Conservation (phyloP, 2,329 filamentous ascomycete genomes). For the Fusarium beomiforme region DNA sequence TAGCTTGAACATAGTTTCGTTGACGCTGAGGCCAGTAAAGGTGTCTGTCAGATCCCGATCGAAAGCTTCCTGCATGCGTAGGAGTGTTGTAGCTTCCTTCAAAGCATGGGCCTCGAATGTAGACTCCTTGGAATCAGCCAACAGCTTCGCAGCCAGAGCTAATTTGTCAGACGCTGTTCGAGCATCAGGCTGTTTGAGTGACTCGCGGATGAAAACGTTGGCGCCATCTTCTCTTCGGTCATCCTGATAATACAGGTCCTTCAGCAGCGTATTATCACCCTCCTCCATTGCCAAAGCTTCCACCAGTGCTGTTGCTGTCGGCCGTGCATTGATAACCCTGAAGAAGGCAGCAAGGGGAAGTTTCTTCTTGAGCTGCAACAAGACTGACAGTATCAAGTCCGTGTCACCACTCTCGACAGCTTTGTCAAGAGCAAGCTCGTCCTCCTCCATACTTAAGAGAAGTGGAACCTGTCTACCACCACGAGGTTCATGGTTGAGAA, state of each 20-base stretch:
- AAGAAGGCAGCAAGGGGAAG: slow-evolving; percentile 92
- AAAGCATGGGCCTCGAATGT: slow-evolving; percentile 78
- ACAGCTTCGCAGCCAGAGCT: slow-evolving; percentile 82
- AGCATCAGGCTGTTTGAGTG: slow-evolving; percentile 76
- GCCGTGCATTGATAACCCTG: slow-evolving; percentile 85
- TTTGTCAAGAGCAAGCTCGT: slow-evolving; percentile 94
- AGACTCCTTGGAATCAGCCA: slow-evolving; percentile 84
- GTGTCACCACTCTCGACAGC: slow-evolving; percentile 96
- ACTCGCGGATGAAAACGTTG: slow-evolving; percentile 86
- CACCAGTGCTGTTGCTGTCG: slow-evolving; percentile 87
- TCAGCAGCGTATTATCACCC: slow-evolving; percentile 81
- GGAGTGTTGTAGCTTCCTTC: slow-evolving; percentile 80
- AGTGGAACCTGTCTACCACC: slow-evolving; percentile 96
- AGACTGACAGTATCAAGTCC: slow-evolving; percentile 89
- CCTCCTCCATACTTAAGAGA: slow-evolving; percentile 93
- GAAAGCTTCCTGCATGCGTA: slow-evolving; percentile 87
- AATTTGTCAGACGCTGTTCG: slow-evolving; percentile 84
- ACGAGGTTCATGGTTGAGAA: slow-evolving; percentile 92
- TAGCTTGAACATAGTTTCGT: slow-evolving; percentile 92
- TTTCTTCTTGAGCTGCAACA: slow-evolving; percentile 89
- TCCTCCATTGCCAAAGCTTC: slow-evolving; percentile 80
- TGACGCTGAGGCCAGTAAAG: slow-evolving; percentile 86
- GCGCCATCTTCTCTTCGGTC: slow-evolving; percentile 90
- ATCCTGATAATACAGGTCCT: slow-evolving; percentile 97
- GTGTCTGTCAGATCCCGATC: slow-evolving; percentile 82